Evolutionary conservation across 306 rosid species (phyloP).

Genomic region (Cyclanthera cordifolia): DNA sequence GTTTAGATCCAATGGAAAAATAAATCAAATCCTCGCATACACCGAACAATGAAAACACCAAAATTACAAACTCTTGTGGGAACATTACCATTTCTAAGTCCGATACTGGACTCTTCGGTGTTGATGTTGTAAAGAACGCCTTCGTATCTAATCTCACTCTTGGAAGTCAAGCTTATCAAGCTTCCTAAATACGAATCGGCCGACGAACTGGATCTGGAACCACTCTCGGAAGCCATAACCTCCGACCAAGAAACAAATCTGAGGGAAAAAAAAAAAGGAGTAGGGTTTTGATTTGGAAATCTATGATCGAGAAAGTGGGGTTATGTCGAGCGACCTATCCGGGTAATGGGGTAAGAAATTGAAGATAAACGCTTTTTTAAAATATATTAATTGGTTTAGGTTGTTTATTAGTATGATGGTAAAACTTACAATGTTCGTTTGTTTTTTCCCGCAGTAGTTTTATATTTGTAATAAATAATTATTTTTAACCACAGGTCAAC

Average conservation of each 20-base stretch:
- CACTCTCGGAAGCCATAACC: constrained; percentile 53
- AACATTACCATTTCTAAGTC: constrained; percentile 49
- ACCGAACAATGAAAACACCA: not conserved
- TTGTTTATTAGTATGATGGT: too few species aligned
- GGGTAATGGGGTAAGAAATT: constrained; percentile 25
- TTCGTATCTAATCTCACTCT: constrained; percentile 77
- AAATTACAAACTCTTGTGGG: not conserved
- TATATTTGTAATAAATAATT: too few species aligned
- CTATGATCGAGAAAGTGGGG: not conserved
- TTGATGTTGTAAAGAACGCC: constrained; percentile 61
- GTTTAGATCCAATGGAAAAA: not conserved
- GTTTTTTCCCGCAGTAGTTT: too few species aligned
- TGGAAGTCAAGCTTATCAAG: constrained; percentile 72
- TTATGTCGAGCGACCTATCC: constrained; percentile 14
- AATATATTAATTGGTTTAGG: too few species aligned
- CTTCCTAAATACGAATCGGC: constrained; percentile 73
- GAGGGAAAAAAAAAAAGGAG: constrained; percentile 1
- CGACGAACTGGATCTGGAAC: constrained; percentile 49
- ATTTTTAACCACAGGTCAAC: too few species aligned
- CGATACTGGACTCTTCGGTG: constrained; percentile 72
- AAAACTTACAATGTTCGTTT: too few species aligned
- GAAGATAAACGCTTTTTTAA: not conserved
- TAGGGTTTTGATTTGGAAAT: constrained; percentile 44
- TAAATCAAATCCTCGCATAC: not conserved
- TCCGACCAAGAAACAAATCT: constrained; percentile 12